Evolutionary conservation across 108 stramenopile genomes (phyloP).

Genomic region (Cyclotella kingstonii): DNA sequence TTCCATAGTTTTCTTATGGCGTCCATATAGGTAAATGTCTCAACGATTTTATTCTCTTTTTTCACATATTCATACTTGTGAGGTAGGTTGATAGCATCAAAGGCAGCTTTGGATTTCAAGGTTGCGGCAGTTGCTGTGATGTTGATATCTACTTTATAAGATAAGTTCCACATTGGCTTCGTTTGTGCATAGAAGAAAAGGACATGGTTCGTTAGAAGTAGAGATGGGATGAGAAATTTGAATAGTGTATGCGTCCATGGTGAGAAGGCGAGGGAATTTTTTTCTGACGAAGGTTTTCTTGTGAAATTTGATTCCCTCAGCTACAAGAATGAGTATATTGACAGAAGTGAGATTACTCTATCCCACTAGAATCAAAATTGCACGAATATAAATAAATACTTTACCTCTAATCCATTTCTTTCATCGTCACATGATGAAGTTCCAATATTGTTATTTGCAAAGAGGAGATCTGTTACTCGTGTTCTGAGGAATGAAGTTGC

Average conservation of each 20-base stretch:
- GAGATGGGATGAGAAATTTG: conserved; percentile 44
- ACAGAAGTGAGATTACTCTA: no score
- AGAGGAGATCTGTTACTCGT: no score
- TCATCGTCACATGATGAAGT: no score
- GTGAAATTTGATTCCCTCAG: no score
- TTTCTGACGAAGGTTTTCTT: no score
- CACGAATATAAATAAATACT: no score
- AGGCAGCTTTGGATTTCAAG: conserved; percentile 41
- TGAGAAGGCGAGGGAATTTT: conserved; percentile 37
- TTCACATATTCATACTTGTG: conserved; percentile 42
- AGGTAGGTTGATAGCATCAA: conserved; percentile 49
- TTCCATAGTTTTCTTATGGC: conserved; percentile 78
- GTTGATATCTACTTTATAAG: conserved; percentile 46
- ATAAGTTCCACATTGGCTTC: conserved; percentile 79
- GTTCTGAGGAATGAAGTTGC: no score
- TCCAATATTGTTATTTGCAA: no score
- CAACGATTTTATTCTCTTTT: conserved; percentile 46
- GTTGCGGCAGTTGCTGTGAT: conserved; percentile 65
- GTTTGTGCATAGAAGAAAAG: conserved; percentile 72
- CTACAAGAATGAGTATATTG: no score
- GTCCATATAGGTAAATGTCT: conserved; percentile 82
- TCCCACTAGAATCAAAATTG: no score
- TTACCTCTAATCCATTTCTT: no score
- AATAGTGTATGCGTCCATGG: conserved; percentile 36
- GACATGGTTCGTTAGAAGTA: conserved; percentile 52